Percentiles rank a stretch among this genome's conserved stretches.
phyloP scores from a whole-genome alignment of 2,329 filamentous ascomycete species.

The Botryosphaeria dothidea region DNA sequence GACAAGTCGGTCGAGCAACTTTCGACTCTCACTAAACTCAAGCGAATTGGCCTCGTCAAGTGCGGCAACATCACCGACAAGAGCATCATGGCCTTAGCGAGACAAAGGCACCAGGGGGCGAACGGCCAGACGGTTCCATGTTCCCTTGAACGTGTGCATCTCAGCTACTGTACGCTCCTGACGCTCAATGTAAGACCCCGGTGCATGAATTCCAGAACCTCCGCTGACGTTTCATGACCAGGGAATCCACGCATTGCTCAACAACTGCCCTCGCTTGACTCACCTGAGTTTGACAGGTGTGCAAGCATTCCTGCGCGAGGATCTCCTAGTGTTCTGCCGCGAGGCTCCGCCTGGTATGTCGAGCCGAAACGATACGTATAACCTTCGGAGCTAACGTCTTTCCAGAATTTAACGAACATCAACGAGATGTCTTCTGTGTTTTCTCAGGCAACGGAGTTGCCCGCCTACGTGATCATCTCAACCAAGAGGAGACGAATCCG shows the following conservation, averaged over 20 bases:
- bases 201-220: neutral
- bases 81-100: conserved; percentile 82
- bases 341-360: conserved; percentile 71
- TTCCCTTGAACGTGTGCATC: conserved; percentile 84
- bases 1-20: conserved; percentile 83
- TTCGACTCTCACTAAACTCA: conserved; percentile 85
- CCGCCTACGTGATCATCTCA: conserved; percentile 76
- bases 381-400: conserved; percentile 27
- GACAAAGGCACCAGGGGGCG: conserved; percentile 57
- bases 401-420: conserved; percentile 89
- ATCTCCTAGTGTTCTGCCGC: conserved; percentile 82
- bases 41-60: conserved; percentile 93
- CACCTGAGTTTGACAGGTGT: conserved; percentile 95
- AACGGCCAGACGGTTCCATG: conserved; percentile 63
- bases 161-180: conserved; percentile 89
- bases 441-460: conserved; percentile 87
- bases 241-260: conserved; percentile 88
- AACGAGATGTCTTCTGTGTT: conserved; percentile 94
- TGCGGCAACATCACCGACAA: conserved; percentile 86
- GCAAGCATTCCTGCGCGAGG: conserved; percentile 81
- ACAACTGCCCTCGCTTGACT: conserved; percentile 87
- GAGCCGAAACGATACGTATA: neutral
- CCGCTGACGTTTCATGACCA: conserved; percentile 45
- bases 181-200: conserved; percentile 69
- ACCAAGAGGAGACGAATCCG: conserved; percentile 42